These are phyloP conservation scores for Ilex asprella DNA, from an alignment of 257 asterid genomes.

Conservation along the genomic window DNA sequence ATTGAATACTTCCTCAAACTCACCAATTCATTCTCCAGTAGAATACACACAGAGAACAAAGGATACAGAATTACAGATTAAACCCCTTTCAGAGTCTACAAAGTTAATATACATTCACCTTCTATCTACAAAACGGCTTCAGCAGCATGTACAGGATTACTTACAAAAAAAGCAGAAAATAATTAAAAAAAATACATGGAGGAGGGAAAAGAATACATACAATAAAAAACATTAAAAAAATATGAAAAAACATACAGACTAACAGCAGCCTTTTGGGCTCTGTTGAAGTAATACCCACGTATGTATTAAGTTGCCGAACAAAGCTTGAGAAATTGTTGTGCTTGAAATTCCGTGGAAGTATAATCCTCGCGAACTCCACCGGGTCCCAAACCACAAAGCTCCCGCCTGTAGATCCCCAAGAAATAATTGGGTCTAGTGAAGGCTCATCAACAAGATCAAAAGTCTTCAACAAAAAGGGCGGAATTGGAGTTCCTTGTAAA, in stretches of 20 bases:
- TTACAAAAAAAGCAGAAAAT: slow-evolving; percentile 3
- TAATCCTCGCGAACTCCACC: slow-evolving; percentile 46
- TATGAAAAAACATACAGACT: slow-evolving; percentile 5
- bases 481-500: slow-evolving; percentile 50
- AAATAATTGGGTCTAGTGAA: slow-evolving; percentile 43
- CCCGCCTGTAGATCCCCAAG: slow-evolving; percentile 60
- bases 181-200: neutral
- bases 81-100: neutral
- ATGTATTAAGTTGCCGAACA: slow-evolving; percentile 92
- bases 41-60: neutral
- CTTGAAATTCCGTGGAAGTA: slow-evolving; percentile 75
- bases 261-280: slow-evolving; percentile 20
- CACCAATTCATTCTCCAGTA: too few species aligned
- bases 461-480: slow-evolving; percentile 74
- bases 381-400: slow-evolving; percentile 89
- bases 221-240: neutral
- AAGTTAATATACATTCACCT: neutral
- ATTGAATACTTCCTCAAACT: too few species aligned
- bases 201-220: neutral
- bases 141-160: neutral
- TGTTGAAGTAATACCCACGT: slow-evolving; percentile 60
- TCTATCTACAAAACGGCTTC: neutral
- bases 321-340: slow-evolving; percentile 92
- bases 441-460: slow-evolving; percentile 78
- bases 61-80: neutral